Evolutionary conservation across 352 stramenopile genomes (phyloP), one percentile per base, ranked within the genome.

Genomic region (Phytophthora meadii): DNA sequence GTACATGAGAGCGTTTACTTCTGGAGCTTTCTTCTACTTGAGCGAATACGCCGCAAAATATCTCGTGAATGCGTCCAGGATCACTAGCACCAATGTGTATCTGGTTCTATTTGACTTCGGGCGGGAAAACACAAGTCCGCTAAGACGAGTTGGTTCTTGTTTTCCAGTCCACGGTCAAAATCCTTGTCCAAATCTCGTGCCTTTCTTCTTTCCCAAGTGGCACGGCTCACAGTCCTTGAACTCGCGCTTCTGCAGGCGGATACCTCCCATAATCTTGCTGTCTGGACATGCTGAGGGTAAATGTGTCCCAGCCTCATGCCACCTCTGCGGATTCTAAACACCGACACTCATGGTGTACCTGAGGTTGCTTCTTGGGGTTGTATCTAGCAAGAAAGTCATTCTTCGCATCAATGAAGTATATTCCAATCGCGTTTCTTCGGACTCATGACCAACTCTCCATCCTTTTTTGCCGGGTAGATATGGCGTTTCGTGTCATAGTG

Each of bases 281-380:
- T 10, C 32, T 54, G 44, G 8, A 52, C 17, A n/a, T 25, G 41
- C 15, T 61, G 41, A 1, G 41, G 42, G 44, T 22, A 47, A 1
- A 54, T 10, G 22, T 61, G 42, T 0, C 54, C 42, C 9, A 61
- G 32, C 7, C 4, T 61, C 54, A 17, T 61, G 42, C 54, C 54
- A 61, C 19, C 42, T 54, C 3, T 54, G 42, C 9, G 36, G 11
- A 9, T 61, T 40, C 4, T 28, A 25, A 1, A 52, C 53, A 22
- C 53, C 53, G 8, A 46, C 53, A 47, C 15, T 10, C 6, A 57
- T 1, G 36, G 22, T 37, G 32, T 45, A 17, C 25, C 6, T 48
- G 17, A 11, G 42, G 42, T 22, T 11, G 2, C 34, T n/a, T 15
- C 5, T 40, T 11, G 9, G 9, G 5, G 2, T 40, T 40, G 34